Conservation (phyloP, 1,139 yeast species). For the Yamadazyma jaroonii region DNA sequence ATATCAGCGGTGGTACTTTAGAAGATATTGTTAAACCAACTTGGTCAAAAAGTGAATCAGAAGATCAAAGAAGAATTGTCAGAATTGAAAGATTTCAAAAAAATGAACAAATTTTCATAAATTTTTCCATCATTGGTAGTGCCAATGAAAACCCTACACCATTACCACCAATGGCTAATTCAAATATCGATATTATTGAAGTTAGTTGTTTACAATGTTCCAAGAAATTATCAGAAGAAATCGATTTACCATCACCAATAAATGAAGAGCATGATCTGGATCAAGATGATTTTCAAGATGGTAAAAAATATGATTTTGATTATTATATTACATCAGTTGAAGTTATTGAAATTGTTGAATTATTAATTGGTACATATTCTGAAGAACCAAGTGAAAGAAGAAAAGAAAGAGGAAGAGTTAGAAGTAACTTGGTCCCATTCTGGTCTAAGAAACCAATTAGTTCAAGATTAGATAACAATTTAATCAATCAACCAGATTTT, state of each 20-base stretch:
- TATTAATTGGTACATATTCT: conserved; percentile 49
- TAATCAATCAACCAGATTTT: conserved; percentile 36
- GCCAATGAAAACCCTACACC: conserved; percentile 47
- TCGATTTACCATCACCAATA: conserved; percentile 17
- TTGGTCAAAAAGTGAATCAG: conserved; percentile 47
- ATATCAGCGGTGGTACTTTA: conserved; percentile 41
- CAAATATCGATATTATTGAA: conserved; percentile 50
- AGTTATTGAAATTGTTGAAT: conserved; percentile 61
- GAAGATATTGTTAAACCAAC: conserved; percentile 48
- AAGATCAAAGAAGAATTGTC: conserved; percentile 54
- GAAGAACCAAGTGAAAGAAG: conserved; percentile 50
- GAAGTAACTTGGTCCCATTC: conserved; percentile 65
- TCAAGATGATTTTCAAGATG: conserved; percentile 12
- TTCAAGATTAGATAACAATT: conserved; percentile 40
- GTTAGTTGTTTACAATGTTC: conserved; percentile 55
- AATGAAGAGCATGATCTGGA: conserved; percentile 19
- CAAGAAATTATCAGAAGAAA: conserved; percentile 17
- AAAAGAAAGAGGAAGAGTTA: conserved; percentile 60
- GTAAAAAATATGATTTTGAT: conserved; percentile 25
- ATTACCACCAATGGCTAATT: conserved; percentile 31
- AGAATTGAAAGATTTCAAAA: conserved; percentile 54
- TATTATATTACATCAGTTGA: conserved; percentile 65
- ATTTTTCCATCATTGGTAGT: conserved; percentile 51
- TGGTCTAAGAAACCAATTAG: conserved; percentile 63
- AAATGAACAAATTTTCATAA: conserved; percentile 44